Conservation (phyloP, 805 yeast species). For the Saccharomycodes ludwigii region DNA sequence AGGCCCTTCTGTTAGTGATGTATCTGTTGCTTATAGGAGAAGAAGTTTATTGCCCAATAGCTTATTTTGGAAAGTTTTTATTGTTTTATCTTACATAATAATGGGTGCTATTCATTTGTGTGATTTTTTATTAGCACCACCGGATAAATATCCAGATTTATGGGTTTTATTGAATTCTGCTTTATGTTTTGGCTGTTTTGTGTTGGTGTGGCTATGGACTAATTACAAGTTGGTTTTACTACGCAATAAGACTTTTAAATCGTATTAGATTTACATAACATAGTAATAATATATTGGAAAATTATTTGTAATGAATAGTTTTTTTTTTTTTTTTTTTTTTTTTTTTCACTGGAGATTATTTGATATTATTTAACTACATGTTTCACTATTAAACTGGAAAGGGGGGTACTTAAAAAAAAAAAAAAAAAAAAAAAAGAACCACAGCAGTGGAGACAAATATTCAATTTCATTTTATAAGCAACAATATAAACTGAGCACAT, state of each 20-base stretch:
- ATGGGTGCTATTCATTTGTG: slow-evolving; percentile 39
- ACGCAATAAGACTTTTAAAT: slow-evolving; percentile 15
- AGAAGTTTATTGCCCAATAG: slow-evolving; percentile 36
- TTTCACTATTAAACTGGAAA: too few relatives aligned
- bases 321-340: too few relatives aligned
- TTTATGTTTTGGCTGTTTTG: slow-evolving; percentile 65
- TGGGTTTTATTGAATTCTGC: slow-evolving; percentile 72
- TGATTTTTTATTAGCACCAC: slow-evolving; percentile 42
- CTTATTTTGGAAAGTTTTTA: slow-evolving; percentile 37
- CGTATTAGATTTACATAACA: too few relatives aligned
- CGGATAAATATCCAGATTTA: slow-evolving; percentile 61
- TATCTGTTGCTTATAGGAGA: slow-evolving; percentile 22
- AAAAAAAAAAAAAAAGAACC: neutral
- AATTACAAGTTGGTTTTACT: slow-evolving; percentile 37
- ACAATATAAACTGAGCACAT: too few relatives aligned
- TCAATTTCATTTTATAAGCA: too few relatives aligned
- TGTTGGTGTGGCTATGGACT: slow-evolving; percentile 73
- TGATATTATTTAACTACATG: too few relatives aligned
- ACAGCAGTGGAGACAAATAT: too few relatives aligned
- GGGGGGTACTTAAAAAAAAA: neutral
- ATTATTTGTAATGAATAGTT: too few relatives aligned
- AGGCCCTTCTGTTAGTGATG: slow-evolving; percentile 29
- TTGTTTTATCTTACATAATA: slow-evolving; percentile 39
- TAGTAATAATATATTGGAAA: too few relatives aligned
- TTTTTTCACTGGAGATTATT: too few relatives aligned